Evolutionary conservation across 306 rosid species (phyloP).

Genomic region (Acmispon strigosus): DNA sequence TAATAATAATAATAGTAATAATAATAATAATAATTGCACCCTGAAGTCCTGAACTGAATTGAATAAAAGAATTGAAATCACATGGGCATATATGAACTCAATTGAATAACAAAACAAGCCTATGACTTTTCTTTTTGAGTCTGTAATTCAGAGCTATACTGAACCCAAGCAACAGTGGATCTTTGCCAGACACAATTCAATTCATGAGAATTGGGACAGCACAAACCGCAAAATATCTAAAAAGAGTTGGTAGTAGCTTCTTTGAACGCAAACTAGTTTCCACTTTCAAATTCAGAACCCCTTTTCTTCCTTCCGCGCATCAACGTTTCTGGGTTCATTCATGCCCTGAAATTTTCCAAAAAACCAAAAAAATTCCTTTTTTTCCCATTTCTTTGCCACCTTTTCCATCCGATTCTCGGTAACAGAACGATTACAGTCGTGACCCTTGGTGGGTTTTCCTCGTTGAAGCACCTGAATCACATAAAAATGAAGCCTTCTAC

Average conservation of each 20-base stretch:
- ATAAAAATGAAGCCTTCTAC: slow-evolving; percentile 55
- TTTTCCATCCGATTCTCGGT: neutral
- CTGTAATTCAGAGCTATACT: neutral
- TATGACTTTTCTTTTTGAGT: neutral
- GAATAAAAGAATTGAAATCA: neutral
- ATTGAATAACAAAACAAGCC: neutral
- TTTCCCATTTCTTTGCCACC: neutral
- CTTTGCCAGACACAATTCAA: neutral
- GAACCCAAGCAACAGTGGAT: neutral
- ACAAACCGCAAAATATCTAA: slow-evolving; percentile 4
- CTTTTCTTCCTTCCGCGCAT: slow-evolving; percentile 14
- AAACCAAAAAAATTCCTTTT: neutral
- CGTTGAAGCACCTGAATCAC: slow-evolving; percentile 1
- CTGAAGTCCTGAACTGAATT: too few relatives aligned
- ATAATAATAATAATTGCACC: too few relatives aligned
- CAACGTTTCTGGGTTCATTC: slow-evolving; percentile 5
- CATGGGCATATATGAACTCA: neutral
- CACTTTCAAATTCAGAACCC: slow-evolving; percentile 6
- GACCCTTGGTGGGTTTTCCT: slow-evolving; percentile 25
- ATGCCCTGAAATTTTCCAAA: neutral
- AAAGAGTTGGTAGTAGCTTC: neutral
- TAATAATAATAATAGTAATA: too few relatives aligned
- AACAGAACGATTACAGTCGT: neutral
- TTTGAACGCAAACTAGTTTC: slow-evolving; percentile 11
- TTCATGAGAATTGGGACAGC: neutral